Conservation (phyloP, 805 yeast species). For the Candida boleticola region DNA sequence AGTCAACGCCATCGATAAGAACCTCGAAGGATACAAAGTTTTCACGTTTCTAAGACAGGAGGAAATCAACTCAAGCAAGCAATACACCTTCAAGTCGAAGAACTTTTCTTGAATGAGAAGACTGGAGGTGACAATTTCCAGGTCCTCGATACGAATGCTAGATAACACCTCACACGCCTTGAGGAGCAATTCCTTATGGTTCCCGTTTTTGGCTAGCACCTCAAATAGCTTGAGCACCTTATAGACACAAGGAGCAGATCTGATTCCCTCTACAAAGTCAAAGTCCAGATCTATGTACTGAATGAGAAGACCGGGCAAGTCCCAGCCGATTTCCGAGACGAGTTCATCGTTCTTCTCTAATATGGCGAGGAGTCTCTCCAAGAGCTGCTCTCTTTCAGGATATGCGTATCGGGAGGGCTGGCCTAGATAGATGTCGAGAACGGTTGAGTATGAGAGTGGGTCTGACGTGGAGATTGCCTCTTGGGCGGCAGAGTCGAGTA, state of each 20-base stretch:
- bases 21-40: slow-evolving; percentile 77
- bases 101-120: slow-evolving; percentile 19
- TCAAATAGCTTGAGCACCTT: slow-evolving; percentile 52
- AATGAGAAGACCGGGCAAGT: slow-evolving; percentile 69
- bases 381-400: slow-evolving; percentile 50
- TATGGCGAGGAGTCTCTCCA: slow-evolving; percentile 44
- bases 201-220: slow-evolving; percentile 64
- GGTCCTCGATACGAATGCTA: slow-evolving; percentile 26
- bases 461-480: slow-evolving; percentile 51
- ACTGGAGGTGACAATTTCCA: slow-evolving; percentile 11
- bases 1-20: slow-evolving; percentile 64
- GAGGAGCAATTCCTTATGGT: slow-evolving; percentile 76
- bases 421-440: slow-evolving; percentile 58
- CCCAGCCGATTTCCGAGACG: slow-evolving; percentile 82
- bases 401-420: slow-evolving; percentile 45
- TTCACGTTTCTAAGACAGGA: slow-evolving; percentile 58
- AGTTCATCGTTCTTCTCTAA: slow-evolving; percentile 47
- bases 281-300: slow-evolving; percentile 46
- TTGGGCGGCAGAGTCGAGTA: slow-evolving; percentile 27
- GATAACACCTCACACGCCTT: slow-evolving; percentile 65
- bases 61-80: slow-evolving; percentile 61
- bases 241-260: slow-evolving; percentile 40
- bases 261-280: slow-evolving; percentile 23
- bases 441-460: slow-evolving; percentile 68
- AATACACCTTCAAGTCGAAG: slow-evolving; percentile 60